phyloP scores from a whole-genome alignment of 2,329 filamentous ascomycete genomes.

The Waltergamsia citrina region DNA sequence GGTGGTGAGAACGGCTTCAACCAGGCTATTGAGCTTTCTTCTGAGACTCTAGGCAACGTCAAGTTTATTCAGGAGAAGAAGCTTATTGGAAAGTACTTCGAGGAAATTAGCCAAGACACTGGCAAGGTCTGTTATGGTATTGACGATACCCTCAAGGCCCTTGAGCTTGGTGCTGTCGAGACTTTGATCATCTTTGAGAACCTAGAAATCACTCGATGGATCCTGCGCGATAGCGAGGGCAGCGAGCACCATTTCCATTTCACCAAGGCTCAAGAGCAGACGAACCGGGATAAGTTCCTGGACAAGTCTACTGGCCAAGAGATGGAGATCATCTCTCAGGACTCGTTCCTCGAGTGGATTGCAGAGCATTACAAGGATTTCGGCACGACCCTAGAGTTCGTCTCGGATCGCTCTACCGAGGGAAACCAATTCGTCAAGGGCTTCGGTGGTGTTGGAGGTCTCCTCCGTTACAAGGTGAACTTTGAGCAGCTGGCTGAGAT shows the following conservation, averaged over 20 bases:
- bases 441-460: slow-evolving; percentile 94
- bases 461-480: slow-evolving; percentile 99
- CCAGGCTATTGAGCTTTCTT: slow-evolving; percentile 91
- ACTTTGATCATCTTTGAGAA: slow-evolving; percentile 96
- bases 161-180: slow-evolving; percentile 93
- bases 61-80: slow-evolving; percentile 99
- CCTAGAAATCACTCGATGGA: slow-evolving; percentile 86
- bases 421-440: slow-evolving; percentile 99
- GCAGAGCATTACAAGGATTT: slow-evolving; percentile 98
- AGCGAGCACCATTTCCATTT: slow-evolving; percentile 72
- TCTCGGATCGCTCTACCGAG: slow-evolving; percentile 93
- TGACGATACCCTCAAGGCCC: slow-evolving; percentile 91
- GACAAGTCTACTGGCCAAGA: slow-evolving; percentile 94
- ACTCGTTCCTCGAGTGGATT: slow-evolving; percentile 98
- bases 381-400: slow-evolving; percentile 90
- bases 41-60: slow-evolving; percentile 95
- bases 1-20: slow-evolving; percentile 99
- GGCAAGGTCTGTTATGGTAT: slow-evolving; percentile 97
- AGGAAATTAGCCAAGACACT: slow-evolving; percentile 96
- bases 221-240: slow-evolving; percentile 71
- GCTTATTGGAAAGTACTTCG: slow-evolving; percentile 96
- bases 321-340: slow-evolving; percentile 85
- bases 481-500: slow-evolving; percentile 96
- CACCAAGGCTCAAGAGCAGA: slow-evolving; percentile 66
- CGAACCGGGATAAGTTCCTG: slow-evolving; percentile 75